Evolutionary conservation across 176 grass and related monocot genomes (phyloP), one percentile per base, ranked within the genome.

Genomic region (Paspalum notatum): DNA sequence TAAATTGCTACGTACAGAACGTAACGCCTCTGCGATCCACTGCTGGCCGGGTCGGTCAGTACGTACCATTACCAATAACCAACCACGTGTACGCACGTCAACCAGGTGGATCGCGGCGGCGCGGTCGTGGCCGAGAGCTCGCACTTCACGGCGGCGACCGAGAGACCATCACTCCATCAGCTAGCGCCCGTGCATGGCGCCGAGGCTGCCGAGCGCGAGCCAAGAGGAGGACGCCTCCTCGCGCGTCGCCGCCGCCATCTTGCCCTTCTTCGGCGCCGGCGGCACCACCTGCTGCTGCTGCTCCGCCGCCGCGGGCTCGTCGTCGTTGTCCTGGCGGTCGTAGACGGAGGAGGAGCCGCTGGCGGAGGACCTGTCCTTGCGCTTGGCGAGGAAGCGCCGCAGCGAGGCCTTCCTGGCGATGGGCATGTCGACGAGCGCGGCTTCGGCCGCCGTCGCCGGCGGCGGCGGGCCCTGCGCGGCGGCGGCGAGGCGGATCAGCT

Each of bases 331-430:
- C 12, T 5, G 1, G 1, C 41, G 25, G 8, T 26, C 14, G 82
- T 74, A 47, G 3, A 46, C 17, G 5, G 5, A 68, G 7, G 27
- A 2, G 39, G 22, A 16, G 51, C 4, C 15, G 49, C 22, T 0
- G n/a, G 76, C 51, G 20, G 39, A 5, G 21, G 63, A 70, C 75
- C 89, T 73, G 53, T 85, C 87, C 85, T 94, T 97, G 85, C 94
- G 89, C 87, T 92, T 97, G 67, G 90, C 77, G 2, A 97, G 87
- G 84, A 97, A 97, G 18, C 94, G 79, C 22, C 84, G 76, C 84
- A 94, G 87, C 17, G 91, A 97, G 44, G 53, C 82, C 77, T 86
- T 97, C 85, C 89, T 86, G 57, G 90, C 86, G 82, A 97, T 84
- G 47, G 89, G 94, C 50, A 88, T 77, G 92, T 94, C 85, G 24